Evolutionary conservation across 2,329 filamentous ascomycete species (phyloP), one percentile per base, ranked within the genome.

Genomic region (Aspergillus sp.): DNA sequence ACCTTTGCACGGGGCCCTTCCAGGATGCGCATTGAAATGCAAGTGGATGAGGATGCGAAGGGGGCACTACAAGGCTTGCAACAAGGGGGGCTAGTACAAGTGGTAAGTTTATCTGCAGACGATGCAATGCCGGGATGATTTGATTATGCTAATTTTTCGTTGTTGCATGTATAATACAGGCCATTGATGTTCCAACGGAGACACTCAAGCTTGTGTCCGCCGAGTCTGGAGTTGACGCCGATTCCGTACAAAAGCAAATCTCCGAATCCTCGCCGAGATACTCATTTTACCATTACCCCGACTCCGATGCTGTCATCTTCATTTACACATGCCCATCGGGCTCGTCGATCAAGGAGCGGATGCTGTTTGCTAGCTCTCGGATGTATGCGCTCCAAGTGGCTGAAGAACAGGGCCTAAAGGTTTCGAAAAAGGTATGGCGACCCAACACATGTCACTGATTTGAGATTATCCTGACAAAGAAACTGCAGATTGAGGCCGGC

Each of bases 271-370:
- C 85, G 62, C 85, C 85, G 12, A 76, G 83, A 55, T 88, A 86
- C 67, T 79, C 80, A 4, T 86, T 87, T 66, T 88, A 86, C 71
- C 78, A 81, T 51, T 80, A 85, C 61, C 74, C 77, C 5, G 73
- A 76, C 34, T 76, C 76, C 12, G 71, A 75, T 6, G 67, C 72
- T 2, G 76, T 86, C 12, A 71, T 87, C 20, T 88, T 88, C 71
- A 81, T 88, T 57, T 87, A 86, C 67, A 86, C 85, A 18, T 88
- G 85, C 68, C 85, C 85, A 12, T 78, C 80, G 0, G 76, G 68
- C 12, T 83, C 83, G 13, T 85, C 83, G 69, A 84, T 88, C 68
- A 87, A 85, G 72, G 84, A 87, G 70, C 78, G 85, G 55, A 88
- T 88, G 85, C 66, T 88, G 58, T 86, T 87, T 70, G 84, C 85